phyloP scores from a whole-genome alignment of 371 early-diverging fungal genomes.

The Rhizomucor pusillus region DNA sequence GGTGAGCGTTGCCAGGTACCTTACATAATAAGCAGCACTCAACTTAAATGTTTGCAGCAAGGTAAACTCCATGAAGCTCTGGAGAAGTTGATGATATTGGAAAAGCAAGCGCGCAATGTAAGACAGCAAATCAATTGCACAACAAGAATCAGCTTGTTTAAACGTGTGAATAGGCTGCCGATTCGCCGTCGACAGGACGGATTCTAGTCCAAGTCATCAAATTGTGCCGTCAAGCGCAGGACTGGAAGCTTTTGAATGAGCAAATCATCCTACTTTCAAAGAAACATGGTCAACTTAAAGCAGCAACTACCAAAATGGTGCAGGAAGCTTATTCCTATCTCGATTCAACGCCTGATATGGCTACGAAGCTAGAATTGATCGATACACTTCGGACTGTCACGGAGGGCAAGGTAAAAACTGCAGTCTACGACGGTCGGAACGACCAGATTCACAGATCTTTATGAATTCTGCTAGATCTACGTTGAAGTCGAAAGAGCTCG shows the following conservation, averaged over 20 bases:
- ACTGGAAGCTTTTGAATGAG: conserved; percentile 90
- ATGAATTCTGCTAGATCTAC: conserved; percentile 68
- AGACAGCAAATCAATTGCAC: conserved; percentile 11
- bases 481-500: conserved; percentile 98
- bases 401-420: conserved; percentile 84
- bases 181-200: conserved; percentile 84
- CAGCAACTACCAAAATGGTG: conserved; percentile 92
- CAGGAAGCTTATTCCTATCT: conserved; percentile 90
- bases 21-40: not conserved
- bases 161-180: conserved; percentile 61
- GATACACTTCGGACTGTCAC: conserved; percentile 94
- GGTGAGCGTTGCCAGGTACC: conserved; percentile 31
- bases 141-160: too few species aligned
- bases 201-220: conserved; percentile 80
- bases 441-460: too few species aligned
- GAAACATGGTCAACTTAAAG: conserved; percentile 95
- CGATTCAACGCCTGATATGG: conserved; percentile 80
- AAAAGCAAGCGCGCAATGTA: conserved; percentile 91
- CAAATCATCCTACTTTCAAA: conserved; percentile 87
- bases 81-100: conserved; percentile 75
- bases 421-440: too few species aligned
- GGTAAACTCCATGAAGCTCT: conserved; percentile 78
- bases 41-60: conserved; percentile 31
- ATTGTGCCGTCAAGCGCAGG: conserved; percentile 69
- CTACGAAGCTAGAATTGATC: conserved; percentile 86